Percentiles rank a stretch among this genome's conserved stretches.
These are phyloP conservation scores for Mycena rebaudengoi DNA, from an alignment of 768 basidiomycete species.

Conservation along the genomic window DNA sequence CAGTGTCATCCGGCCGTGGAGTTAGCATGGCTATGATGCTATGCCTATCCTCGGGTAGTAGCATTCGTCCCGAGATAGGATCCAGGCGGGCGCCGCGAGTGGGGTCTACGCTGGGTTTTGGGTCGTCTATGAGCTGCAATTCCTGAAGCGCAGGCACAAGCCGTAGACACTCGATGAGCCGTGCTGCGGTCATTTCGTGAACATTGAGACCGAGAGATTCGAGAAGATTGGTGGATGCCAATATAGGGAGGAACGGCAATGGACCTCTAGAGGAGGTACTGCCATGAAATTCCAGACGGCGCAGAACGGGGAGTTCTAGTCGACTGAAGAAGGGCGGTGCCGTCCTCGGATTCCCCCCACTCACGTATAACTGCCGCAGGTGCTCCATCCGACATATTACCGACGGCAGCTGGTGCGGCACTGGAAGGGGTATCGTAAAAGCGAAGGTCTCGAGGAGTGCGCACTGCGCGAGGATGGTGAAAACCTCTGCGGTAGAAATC, in stretches of 20 bases:
- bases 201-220: background rate
- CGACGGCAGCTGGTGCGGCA: background rate
- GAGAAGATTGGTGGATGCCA: background rate
- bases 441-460: background rate
- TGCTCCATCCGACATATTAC: background rate
- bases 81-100: no score
- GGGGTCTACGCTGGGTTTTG: no score
- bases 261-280: no score
- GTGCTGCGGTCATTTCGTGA: background rate
- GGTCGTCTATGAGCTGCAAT: background rate
- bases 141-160: background rate
- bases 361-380: background rate
- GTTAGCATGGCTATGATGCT: background rate
- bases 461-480: background rate
- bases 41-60: background rate
- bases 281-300: background rate
- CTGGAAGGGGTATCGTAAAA: no score
- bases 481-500: no score
- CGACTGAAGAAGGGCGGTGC: background rate
- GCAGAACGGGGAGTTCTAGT: background rate
- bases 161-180: background rate
- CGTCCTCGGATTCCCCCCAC: slow-evolving; percentile 44
- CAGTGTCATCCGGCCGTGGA: background rate
- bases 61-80: no score
- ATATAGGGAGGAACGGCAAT: background rate